Base-by-base conservation (phyloP, 352 stramenopile genomes). In the Thraustochytrium striatum region DNA sequence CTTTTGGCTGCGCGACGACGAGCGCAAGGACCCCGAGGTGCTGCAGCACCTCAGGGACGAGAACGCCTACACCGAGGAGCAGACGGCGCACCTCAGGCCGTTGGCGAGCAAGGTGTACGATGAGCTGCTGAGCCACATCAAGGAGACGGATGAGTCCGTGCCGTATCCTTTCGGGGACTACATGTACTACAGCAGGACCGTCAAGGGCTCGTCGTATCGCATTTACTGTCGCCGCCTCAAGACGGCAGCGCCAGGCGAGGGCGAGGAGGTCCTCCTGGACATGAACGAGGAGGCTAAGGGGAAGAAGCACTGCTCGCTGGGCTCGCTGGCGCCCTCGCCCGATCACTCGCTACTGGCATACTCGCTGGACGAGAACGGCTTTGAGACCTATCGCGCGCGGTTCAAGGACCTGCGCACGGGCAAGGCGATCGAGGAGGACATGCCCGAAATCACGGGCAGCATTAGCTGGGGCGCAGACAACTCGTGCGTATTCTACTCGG, bases 1-100 rank as follows among this genome's bases (percentile, higher is more conserved):
- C 85, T 96, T 93, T 69, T 98, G 96, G 91, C 88, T 97, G 59
- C 91, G 93, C 38, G 94, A 98, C 82, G 93, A 98, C 79, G 86
- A 88, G 36, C 89, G 94, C 82, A 93, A 92, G 68, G 93, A 95
- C 79, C 81, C 90, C 62, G 91, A 96, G 72, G 88, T 98, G 55
- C 81, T 98, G 28, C 85, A 92, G 62, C 91, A 98, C 84, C 81
- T 98, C 61, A 84, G 88, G 33, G 85, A 91, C 57, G 94, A 98
- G 82, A 98, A 98, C 83, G 87, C 85, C 33, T 98, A 97, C 86
- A 93, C 89, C 43, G 86, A 95, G 61, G 72, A 82, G 72, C 88
- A 95, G 81, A 96, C 91, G 5, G 79, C 85, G 30, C 92, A 97
- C 83, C 86, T 98, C 30, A 83, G 84, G 36, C 86, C 16, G 11